These are phyloP conservation scores for Tetrastigma voinierianum DNA, from an alignment of 164 flowering plant genomes.

Conservation along the genomic window DNA sequence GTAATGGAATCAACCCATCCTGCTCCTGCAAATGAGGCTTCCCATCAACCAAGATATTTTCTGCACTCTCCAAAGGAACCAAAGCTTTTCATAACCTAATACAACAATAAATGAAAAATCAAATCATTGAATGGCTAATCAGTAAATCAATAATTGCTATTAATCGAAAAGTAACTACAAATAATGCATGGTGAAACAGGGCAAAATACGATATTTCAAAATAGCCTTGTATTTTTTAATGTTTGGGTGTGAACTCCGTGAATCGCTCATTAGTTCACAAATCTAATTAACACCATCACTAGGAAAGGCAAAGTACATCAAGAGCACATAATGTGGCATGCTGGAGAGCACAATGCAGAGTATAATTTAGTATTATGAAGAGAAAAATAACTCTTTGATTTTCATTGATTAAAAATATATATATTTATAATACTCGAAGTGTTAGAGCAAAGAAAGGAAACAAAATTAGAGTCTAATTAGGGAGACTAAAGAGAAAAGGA, in stretches of 20 bases:
- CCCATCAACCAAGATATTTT: constrained; percentile 81
- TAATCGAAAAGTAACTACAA: background rate
- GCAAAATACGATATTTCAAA: too few relatives aligned
- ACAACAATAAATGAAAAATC: constrained; percentile 9
- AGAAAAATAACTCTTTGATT: too few relatives aligned
- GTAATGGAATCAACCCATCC: constrained; percentile 86
- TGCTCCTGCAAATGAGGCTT: constrained; percentile 99
- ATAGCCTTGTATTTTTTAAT: too few relatives aligned
- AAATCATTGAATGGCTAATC: background rate
- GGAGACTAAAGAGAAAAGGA: too few relatives aligned
- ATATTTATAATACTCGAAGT: too few relatives aligned
- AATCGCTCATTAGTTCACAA: background rate
- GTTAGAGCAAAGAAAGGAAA: too few relatives aligned
- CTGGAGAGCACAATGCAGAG: background rate
- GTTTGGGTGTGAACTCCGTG: background rate
- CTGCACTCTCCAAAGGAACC: constrained; percentile 96
- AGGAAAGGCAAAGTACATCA: background rate
- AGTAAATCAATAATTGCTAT: background rate
- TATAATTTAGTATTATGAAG: too few relatives aligned
- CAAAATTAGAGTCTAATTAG: too few relatives aligned
- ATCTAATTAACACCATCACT: background rate
- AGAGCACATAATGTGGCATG: background rate
- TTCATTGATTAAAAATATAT: too few relatives aligned
- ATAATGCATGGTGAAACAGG: too few relatives aligned
- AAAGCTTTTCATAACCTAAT: constrained; percentile 84